A percentile compares a stretch with the other conserved stretches of the same genome.
These are phyloP conservation scores for Globisporangium sylvaticum DNA, from an alignment of 352 stramenopile genomes.

Conservation along the genomic window DNA sequence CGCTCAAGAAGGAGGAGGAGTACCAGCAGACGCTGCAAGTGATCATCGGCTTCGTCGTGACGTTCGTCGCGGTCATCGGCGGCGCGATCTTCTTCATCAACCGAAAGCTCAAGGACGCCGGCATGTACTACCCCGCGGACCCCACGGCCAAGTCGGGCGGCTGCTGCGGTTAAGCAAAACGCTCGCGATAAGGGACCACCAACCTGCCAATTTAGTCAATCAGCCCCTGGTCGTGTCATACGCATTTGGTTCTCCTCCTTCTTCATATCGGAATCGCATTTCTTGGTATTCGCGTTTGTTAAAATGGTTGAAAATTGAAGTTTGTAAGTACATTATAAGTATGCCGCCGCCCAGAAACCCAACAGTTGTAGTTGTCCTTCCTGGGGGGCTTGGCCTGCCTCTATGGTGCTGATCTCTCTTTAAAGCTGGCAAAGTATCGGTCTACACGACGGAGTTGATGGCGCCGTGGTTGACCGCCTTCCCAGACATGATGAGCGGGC, in stretches of 20 bases:
- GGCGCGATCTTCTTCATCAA: slow-evolving; percentile 72
- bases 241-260: not conserved
- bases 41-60: slow-evolving; percentile 68
- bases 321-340: slow-evolving; percentile 15
- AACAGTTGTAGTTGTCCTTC: not conserved
- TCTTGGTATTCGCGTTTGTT: not conserved
- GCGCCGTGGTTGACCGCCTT: slow-evolving; percentile 38
- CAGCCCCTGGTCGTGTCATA: not conserved
- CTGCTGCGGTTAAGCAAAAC: slow-evolving; percentile 36
- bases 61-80: slow-evolving; percentile 49
- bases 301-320: not conserved
- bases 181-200: not conserved
- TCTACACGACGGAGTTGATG: slow-evolving; percentile 24
- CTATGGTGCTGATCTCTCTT: slow-evolving; percentile 8
- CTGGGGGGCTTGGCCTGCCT: not conserved
- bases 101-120: slow-evolving; percentile 78
- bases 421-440: not conserved
- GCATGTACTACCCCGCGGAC: slow-evolving; percentile 71
- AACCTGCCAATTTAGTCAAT: not conserved
- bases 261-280: not conserved
- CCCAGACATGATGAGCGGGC: slow-evolving; percentile 37
- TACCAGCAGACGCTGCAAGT: slow-evolving; percentile 64
- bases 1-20: slow-evolving; percentile 62
- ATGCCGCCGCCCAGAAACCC: not conserved
- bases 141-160: slow-evolving; percentile 42